Conservation (phyloP, 441 rosid genomes). For the Rhodomyrtus psidioides region DNA sequence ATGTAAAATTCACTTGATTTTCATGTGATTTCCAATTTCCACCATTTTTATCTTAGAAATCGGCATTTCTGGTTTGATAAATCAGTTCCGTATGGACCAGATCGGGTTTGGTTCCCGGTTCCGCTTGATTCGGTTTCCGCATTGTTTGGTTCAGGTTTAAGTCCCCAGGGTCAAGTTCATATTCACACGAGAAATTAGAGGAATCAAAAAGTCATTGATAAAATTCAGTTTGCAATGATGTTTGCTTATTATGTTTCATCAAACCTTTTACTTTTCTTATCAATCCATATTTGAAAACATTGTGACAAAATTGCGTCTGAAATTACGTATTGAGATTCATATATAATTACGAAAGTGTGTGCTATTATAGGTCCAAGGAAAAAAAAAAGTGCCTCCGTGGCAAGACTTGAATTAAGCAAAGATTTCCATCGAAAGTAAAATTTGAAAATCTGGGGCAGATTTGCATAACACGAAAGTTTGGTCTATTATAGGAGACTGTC, state of each 20-base stretch:
- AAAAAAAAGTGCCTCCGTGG: neutral
- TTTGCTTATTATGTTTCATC: neutral
- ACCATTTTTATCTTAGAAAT: neutral
- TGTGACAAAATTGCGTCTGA: neutral
- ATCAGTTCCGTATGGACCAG: neutral
- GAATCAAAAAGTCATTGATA: neutral
- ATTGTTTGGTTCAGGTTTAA: neutral
- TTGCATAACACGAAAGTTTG: neutral
- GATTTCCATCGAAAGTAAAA: neutral
- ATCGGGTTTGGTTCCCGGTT: neutral
- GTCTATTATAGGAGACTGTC: neutral
- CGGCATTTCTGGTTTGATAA: neutral
- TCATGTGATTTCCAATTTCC: too few relatives aligned
- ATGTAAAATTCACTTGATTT: too few relatives aligned
- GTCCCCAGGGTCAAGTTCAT: neutral
- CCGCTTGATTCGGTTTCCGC: neutral
- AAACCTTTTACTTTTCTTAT: neutral
- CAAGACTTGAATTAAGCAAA: neutral
- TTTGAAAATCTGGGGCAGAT: neutral
- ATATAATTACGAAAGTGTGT: too few relatives aligned
- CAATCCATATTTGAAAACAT: neutral
- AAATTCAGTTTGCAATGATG: neutral
- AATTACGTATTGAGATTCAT: neutral
- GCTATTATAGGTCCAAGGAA: neutral
- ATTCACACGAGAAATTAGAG: neutral